A percentile compares a stretch with the other conserved stretches of the same genome.
These are phyloP conservation scores for Calonectria pteridis DNA, from an alignment of 2,329 filamentous ascomycete species.

Conservation along the genomic window DNA sequence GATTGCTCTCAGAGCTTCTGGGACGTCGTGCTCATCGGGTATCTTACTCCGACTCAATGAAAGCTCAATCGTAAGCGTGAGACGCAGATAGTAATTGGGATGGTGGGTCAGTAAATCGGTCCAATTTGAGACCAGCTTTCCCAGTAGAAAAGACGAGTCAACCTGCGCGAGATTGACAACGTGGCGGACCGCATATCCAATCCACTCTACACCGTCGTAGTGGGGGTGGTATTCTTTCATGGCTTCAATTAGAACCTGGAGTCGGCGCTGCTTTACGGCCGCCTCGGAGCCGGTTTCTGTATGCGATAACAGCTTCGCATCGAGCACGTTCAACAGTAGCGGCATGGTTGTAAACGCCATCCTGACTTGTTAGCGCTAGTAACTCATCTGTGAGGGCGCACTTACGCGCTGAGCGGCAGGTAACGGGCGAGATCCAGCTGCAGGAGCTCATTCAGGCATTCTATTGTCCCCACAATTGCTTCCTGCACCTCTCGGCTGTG, in stretches of 20 bases:
- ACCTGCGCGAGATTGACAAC: neutral
- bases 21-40: neutral
- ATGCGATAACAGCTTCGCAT: neutral
- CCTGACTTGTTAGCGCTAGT: neutral
- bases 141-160: neutral
- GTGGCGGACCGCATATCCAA: neutral
- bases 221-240: conserved; percentile 10
- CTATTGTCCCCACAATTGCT: neutral
- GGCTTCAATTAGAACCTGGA: neutral
- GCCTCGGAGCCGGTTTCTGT: neutral
- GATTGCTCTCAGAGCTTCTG: neutral
- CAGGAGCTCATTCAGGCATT: neutral
- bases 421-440: neutral
- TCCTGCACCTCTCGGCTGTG: neutral
- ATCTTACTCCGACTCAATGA: neutral
- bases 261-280: neutral
- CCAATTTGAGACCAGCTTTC: neutral
- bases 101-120: neutral
- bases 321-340: neutral
- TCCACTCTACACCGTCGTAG: neutral
- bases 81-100: neutral
- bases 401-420: conserved; percentile 5
- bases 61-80: neutral
- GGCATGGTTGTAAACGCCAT: neutral
- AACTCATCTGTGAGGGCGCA: neutral